Evolutionary conservation across 2,329 filamentous ascomycete species (phyloP).

Genomic region (Colletotrichum sp.): DNA sequence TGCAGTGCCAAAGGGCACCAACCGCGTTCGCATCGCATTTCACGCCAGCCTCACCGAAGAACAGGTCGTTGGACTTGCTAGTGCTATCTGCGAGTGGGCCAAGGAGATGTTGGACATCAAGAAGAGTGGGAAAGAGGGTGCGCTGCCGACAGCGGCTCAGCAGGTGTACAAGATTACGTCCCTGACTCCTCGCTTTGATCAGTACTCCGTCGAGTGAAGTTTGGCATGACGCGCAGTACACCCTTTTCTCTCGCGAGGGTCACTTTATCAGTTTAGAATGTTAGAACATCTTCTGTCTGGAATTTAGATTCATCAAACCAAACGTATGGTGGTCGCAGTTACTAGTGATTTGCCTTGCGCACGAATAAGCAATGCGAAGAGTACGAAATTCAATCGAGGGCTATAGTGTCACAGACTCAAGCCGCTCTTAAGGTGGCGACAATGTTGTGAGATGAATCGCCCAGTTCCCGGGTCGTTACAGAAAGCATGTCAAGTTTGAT

Average conservation of each 20-base stretch:
- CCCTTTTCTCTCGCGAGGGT: background rate
- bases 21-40: conserved; percentile 43
- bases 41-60: conserved; percentile 44
- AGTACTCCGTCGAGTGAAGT: background rate
- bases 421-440: background rate
- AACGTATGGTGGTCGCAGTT: background rate
- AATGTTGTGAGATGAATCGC: background rate
- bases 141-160: background rate
- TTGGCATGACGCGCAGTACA: background rate
- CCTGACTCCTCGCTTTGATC: background rate
- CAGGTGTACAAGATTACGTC: background rate
- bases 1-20: conserved; percentile 41
- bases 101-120: conserved; percentile 18
- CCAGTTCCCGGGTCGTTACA: background rate
- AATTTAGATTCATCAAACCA: background rate
- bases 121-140: background rate
- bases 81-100: conserved; percentile 8
- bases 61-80: conserved; percentile 30
- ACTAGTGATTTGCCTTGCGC: background rate
- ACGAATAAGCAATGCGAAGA: background rate
- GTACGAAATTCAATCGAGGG: background rate
- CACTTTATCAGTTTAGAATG: background rate
- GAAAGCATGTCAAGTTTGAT: background rate
- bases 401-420: background rate
- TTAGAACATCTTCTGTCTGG: background rate